phyloP scores from a whole-genome alignment of 805 yeast species.

The Osmozyma mogii region DNA sequence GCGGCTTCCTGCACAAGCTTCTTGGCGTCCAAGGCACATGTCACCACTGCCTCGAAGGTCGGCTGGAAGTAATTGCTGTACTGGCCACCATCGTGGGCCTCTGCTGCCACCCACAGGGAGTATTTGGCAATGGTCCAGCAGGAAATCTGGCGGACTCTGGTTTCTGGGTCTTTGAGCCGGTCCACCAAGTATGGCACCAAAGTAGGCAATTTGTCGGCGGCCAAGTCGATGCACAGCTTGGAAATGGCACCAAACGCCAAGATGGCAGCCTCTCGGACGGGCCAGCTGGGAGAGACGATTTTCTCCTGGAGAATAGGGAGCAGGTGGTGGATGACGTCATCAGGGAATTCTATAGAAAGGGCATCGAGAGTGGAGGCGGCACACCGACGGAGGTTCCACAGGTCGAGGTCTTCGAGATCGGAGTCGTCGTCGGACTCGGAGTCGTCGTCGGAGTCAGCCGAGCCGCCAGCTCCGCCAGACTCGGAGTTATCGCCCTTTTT shows the following conservation, averaged over 20 bases:
- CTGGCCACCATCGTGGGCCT: conserved; percentile 53
- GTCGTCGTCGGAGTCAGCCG: conserved; percentile 46
- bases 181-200: conserved; percentile 81
- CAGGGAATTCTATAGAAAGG: conserved; percentile 61
- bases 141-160: conserved; percentile 84
- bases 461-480: conserved; percentile 19
- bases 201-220: conserved; percentile 66
- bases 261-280: conserved; percentile 85
- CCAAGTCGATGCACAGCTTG: conserved; percentile 72
- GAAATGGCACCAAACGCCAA: conserved; percentile 94
- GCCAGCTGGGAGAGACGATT: conserved; percentile 72
- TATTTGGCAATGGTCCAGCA: conserved; percentile 95
- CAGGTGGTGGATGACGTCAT: conserved; percentile 54
- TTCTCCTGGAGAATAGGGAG: conserved; percentile 71
- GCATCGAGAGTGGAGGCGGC: conserved; percentile 89
- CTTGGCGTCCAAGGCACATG: conserved; percentile 70
- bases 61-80: conserved; percentile 66
- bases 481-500: conserved; percentile 5
- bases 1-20: conserved; percentile 96
- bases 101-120: conserved; percentile 71
- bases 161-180: conserved; percentile 63
- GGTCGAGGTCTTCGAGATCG: conserved; percentile 57
- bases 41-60: conserved; percentile 68
- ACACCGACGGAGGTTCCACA: conserved; percentile 91
- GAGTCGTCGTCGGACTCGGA: conserved; percentile 71